Evolutionary conservation across 495 filamentous ascomycete species (phyloP).

Genomic region (Trichoderma parareesei): DNA sequence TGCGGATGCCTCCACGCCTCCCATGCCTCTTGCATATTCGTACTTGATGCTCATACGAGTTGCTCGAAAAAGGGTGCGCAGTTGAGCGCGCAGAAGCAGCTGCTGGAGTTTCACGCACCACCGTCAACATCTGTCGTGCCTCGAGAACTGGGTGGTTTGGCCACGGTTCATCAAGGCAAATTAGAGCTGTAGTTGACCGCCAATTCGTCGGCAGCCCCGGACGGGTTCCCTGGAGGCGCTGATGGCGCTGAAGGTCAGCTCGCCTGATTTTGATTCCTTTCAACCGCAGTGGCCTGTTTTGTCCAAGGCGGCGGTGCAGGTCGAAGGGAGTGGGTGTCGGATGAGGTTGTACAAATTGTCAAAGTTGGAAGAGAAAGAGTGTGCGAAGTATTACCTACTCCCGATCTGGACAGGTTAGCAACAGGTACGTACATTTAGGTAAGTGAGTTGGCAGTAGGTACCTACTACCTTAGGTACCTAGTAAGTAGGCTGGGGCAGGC

Average conservation of each 20-base stretch:
- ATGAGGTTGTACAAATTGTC: neutral
- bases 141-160: neutral
- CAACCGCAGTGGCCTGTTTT: neutral
- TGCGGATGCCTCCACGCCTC: neutral
- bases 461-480: no score
- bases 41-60: neutral
- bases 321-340: neutral
- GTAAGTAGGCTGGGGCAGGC: no score
- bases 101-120: neutral
- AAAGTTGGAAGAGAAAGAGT: no score
- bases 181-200: neutral
- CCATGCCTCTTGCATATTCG: neutral
- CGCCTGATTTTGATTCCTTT: neutral
- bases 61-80: neutral
- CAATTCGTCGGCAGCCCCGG: slow-evolving; percentile 8
- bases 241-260: neutral
- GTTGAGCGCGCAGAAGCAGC: neutral
- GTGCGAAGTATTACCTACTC: no score
- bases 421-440: no score
- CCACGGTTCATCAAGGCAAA: neutral
- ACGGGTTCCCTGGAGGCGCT: neutral
- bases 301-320: neutral
- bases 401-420: no score
- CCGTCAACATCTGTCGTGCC: neutral
- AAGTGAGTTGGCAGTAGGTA: no score